These are phyloP conservation scores for Ustulina deusta DNA, from an alignment of 2,329 filamentous ascomycete genomes.

Conservation along the genomic window DNA sequence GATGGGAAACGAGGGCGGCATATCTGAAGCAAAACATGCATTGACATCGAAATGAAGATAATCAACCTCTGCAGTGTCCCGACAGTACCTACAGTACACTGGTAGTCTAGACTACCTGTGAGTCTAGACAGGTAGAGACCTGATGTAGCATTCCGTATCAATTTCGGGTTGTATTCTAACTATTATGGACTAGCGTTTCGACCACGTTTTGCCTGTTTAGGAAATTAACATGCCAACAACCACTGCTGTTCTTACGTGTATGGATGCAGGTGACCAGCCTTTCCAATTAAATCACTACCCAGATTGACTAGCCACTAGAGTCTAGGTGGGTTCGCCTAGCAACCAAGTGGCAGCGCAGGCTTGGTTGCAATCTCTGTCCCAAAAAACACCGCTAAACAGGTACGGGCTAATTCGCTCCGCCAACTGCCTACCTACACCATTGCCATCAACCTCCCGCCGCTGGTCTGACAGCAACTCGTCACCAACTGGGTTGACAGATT, in stretches of 20 bases:
- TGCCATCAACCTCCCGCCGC: not conserved
- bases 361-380: not conserved
- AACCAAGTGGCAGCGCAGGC: slow-evolving; percentile 24
- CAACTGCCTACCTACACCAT: not conserved
- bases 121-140: no score
- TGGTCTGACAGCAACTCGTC: slow-evolving; percentile 5
- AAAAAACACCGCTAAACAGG: slow-evolving; percentile 8
- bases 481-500: not conserved
- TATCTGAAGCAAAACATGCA: not conserved
- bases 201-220: slow-evolving; percentile 11
- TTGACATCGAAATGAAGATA: slow-evolving; percentile 8
- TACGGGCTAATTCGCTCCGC: slow-evolving; percentile 23
- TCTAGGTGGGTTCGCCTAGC: slow-evolving; percentile 35
- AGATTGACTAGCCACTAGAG: no score
- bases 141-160: not conserved
- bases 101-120: no score
- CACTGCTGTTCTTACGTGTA: slow-evolving; percentile 4
- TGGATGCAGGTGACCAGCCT: slow-evolving; percentile 29
- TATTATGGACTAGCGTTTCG: not conserved
- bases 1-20: not conserved
- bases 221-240: slow-evolving; percentile 18
- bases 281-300: slow-evolving; percentile 27
- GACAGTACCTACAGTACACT: no score
- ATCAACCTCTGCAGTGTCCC: not conserved
- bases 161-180: not conserved